Evolutionary conservation across 371 early-diverging fungal genomes (phyloP), one percentile per base, ranked within the genome.

Genomic region (Rhizopus arrhizus): DNA sequence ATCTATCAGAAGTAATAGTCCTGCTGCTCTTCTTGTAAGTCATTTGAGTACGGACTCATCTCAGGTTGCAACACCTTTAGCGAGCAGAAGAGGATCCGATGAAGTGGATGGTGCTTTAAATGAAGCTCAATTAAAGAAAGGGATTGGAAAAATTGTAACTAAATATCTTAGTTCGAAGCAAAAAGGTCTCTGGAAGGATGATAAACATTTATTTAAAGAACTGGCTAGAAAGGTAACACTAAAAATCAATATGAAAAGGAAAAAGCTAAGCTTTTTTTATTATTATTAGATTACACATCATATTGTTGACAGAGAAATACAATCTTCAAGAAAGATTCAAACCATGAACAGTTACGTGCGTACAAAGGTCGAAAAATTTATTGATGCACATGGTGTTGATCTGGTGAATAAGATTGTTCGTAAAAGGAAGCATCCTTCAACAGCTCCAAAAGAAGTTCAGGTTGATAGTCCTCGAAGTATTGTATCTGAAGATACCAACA

Each of bases 121-220:
- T 16, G 78, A 78, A 28, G 58, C 49, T 2, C 75, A 81, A 54
- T 53, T 81, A n/a, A 81, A 81, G 52, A 65, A 68, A 33, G 69
- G 76, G 56, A 67, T 78, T 3, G 72, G 81, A 7, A 76, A 73
- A 53, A 65, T 78, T 3, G 78, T 81, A 4, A 81, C 72, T 6
- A 72, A 72, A 36, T 66, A 73, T 41, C 61, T 78, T 16, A 74
- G 69, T 50, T 48, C 70, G 32, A 76, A 72, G 34, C 70, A 74
- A 12, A 69, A 71, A 29, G 42, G 53, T 0, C 49, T 81, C 3
- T 78, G 78, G 77, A 65, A 72, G 13, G 75, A 69, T 12, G 81
- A 81, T 48, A 81, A 78, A 53, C 62, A 66, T n/a, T 15, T 81
- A 28, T 81, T 81, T 43, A 81, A 81, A 49, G 81, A 81, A 41